Conservation (phyloP, 306 rosid genomes). For the Castanospermum australe region DNA sequence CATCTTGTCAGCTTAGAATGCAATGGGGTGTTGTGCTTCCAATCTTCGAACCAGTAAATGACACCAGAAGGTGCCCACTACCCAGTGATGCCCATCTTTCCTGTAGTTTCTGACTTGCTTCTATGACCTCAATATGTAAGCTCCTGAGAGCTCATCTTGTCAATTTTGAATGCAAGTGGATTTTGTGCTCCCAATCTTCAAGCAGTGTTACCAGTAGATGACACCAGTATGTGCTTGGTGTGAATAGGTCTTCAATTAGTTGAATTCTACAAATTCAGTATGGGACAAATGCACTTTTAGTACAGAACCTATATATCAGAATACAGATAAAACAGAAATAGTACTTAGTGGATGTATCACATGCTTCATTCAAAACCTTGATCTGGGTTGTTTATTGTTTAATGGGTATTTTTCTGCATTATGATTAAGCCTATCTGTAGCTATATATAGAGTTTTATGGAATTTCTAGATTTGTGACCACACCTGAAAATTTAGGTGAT, state of each 20-base stretch:
- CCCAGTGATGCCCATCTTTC: not conserved
- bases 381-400: too few relatives aligned
- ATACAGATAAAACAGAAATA: not conserved
- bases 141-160: not conserved
- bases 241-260: conserved; percentile 7
- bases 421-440: too few relatives aligned
- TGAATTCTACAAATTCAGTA: not conserved
- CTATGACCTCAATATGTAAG: conserved; percentile 20
- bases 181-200: conserved; percentile 18
- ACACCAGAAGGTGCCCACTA: conserved; percentile 19
- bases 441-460: not conserved
- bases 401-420: too few relatives aligned
- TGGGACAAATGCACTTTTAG: conserved; percentile 2
- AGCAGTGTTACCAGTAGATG: conserved; percentile 21
- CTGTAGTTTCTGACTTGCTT: not conserved
- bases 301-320: not conserved
- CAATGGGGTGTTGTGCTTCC: conserved; percentile 31
- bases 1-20: conserved; percentile 26
- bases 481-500: not conserved
- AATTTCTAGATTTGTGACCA: not conserved
- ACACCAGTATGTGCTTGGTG: conserved; percentile 4
- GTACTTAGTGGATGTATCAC: not conserved
- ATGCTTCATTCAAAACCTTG: not conserved
- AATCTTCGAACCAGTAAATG: conserved; percentile 23
- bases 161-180: conserved; percentile 21